phyloP scores from a whole-genome alignment of 2,329 filamentous ascomycete genomes.

The Albifimbria verrucaria region DNA sequence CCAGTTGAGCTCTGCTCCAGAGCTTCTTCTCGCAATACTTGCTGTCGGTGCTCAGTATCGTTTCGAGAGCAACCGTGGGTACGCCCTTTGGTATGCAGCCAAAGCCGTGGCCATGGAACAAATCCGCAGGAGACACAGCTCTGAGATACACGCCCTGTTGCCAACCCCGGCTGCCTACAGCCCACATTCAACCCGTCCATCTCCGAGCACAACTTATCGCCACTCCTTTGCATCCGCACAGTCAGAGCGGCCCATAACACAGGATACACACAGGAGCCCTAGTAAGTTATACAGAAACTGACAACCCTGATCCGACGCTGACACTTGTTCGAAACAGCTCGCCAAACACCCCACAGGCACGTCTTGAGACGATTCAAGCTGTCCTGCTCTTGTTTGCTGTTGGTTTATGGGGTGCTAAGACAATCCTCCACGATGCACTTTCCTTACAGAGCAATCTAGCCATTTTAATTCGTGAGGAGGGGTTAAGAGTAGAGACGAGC shows the following conservation, averaged over 20 bases:
- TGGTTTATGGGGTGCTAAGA: constrained; percentile 59
- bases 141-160: constrained; percentile 53
- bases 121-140: constrained; percentile 53
- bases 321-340: too few species aligned
- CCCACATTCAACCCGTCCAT: constrained; percentile 57
- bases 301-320: too few species aligned
- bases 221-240: constrained; percentile 59
- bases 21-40: constrained; percentile 64
- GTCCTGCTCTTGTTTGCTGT: constrained; percentile 59
- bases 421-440: constrained; percentile 57
- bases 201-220: constrained; percentile 53
- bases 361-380: constrained; percentile 64
- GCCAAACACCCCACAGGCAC: constrained; percentile 55
- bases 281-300: too few species aligned
- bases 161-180: constrained; percentile 58
- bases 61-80: constrained; percentile 56
- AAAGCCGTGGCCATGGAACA: constrained; percentile 57
- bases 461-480: constrained; percentile 56
- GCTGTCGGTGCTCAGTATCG: constrained; percentile 67
- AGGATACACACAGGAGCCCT: constrained; percentile 58
- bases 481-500: constrained; percentile 45
- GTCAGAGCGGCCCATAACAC: constrained; percentile 52
- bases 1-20: constrained; percentile 63
- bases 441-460: constrained; percentile 57
- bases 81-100: constrained; percentile 60